These are phyloP conservation scores for Coemansia sp. DNA, from an alignment of 192 early-diverging fungal species.

Conservation along the genomic window DNA sequence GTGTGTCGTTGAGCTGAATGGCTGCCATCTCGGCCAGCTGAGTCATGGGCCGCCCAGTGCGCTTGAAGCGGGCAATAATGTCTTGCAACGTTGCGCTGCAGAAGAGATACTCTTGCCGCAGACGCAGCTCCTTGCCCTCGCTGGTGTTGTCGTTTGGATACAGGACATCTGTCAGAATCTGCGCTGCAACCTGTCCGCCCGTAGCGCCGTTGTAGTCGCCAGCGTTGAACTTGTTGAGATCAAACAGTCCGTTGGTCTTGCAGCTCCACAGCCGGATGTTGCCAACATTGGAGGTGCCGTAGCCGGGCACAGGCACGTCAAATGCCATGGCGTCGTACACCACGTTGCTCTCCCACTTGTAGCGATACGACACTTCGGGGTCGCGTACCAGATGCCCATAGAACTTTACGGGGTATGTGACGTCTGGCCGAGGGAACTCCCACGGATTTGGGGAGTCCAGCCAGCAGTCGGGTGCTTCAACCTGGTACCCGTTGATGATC, in stretches of 20 bases:
- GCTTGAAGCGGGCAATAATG: slow-evolving; percentile 92
- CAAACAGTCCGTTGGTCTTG: slow-evolving; percentile 87
- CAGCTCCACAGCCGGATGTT: slow-evolving; percentile 97
- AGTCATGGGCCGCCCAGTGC: slow-evolving; percentile 73
- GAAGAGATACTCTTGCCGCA: slow-evolving; percentile 99
- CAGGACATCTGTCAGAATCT: slow-evolving; percentile 91
- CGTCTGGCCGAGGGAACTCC: slow-evolving; percentile 92
- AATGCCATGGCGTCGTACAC: slow-evolving; percentile 91
- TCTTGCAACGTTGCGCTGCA: slow-evolving; percentile 86
- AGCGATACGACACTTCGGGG: slow-evolving; percentile 62
- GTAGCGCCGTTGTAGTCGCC: slow-evolving; percentile 94
- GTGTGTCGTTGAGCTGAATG: slow-evolving; percentile 98
- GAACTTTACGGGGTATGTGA: slow-evolving; percentile 86
- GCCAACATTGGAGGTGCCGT: slow-evolving; percentile 88
- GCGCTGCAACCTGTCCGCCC: slow-evolving; percentile 85
- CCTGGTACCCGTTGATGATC: slow-evolving; percentile 94
- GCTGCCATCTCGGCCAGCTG: slow-evolving; percentile 92
- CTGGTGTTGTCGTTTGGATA: slow-evolving; percentile 99
- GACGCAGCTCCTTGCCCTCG: slow-evolving; percentile 92
- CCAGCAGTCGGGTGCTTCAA: slow-evolving; percentile 96
- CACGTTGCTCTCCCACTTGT: slow-evolving; percentile 83
- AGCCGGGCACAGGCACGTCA: slow-evolving; percentile 97
- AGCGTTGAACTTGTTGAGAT: slow-evolving; percentile 79
- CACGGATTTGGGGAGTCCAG: slow-evolving; percentile 95
- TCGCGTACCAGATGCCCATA: slow-evolving; percentile 84